phyloP scores from a whole-genome alignment of 2,329 filamentous ascomycete genomes.

The Colletotrichum falcatum region DNA sequence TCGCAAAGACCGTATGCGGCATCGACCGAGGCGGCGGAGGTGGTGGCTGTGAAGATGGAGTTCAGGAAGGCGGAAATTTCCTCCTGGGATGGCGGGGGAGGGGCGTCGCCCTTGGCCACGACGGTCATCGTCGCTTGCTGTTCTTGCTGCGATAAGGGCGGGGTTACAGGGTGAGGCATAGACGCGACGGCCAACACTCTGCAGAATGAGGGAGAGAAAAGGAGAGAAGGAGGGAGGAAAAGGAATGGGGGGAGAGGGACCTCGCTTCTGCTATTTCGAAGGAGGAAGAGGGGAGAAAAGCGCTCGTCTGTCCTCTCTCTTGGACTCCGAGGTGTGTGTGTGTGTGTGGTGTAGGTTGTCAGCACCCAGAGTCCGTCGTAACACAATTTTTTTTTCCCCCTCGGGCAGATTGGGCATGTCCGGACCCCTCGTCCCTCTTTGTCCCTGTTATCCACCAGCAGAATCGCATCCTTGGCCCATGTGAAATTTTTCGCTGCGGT shows the following conservation, averaged over 20 bases:
- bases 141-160: slow-evolving; percentile 50
- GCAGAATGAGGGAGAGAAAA: slow-evolving; percentile 9
- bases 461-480: slow-evolving; percentile 42
- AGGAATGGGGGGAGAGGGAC: slow-evolving; percentile 12
- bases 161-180: slow-evolving; percentile 64
- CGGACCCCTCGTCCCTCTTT: slow-evolving; percentile 21
- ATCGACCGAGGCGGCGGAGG: slow-evolving; percentile 76
- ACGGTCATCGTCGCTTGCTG: slow-evolving; percentile 45
- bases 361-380: slow-evolving; percentile 21
- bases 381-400: slow-evolving; percentile 39
- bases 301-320: slow-evolving; percentile 42
- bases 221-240: neutral
- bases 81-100: slow-evolving; percentile 71
- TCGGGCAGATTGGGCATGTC: slow-evolving; percentile 30
- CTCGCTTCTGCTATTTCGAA: slow-evolving; percentile 35
- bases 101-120: slow-evolving; percentile 61
- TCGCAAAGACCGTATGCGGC: slow-evolving; percentile 72
- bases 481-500: slow-evolving; percentile 40
- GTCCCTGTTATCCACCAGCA: slow-evolving; percentile 37
- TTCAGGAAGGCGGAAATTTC: slow-evolving; percentile 75
- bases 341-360: slow-evolving; percentile 2
- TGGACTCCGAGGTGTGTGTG: slow-evolving; percentile 19
- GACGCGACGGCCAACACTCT: slow-evolving; percentile 18
- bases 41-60: slow-evolving; percentile 76
- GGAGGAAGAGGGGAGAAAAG: slow-evolving; percentile 25